A percentile compares a stretch with the other conserved stretches of the same genome.
These are phyloP conservation scores for Suillus hirtellus DNA, from an alignment of 768 basidiomycete species.

Conservation along the genomic window DNA sequence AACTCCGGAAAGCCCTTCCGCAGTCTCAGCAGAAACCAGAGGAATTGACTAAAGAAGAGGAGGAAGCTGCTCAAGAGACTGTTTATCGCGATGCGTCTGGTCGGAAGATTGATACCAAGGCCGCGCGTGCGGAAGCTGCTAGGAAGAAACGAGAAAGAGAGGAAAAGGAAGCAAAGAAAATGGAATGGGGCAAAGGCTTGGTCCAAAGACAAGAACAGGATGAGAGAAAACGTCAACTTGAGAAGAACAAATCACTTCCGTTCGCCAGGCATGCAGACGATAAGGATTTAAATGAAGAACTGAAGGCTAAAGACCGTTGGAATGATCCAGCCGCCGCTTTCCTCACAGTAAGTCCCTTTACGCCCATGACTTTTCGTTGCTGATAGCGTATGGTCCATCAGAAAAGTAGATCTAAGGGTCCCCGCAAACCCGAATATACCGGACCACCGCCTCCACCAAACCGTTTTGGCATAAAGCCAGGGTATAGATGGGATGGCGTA, in stretches of 20 bases:
- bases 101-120: constrained; percentile 85
- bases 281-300: constrained; percentile 78
- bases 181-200: constrained; percentile 98
- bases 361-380: not conserved
- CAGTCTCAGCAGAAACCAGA: constrained; percentile 37
- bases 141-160: constrained; percentile 76
- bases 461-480: constrained; percentile 92
- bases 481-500: constrained; percentile 98
- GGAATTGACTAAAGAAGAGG: constrained; percentile 45
- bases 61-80: constrained; percentile 77
- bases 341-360: constrained; percentile 62
- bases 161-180: constrained; percentile 86
- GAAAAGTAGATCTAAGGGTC: constrained; percentile 76
- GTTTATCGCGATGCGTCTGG: constrained; percentile 92
- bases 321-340: constrained; percentile 98
- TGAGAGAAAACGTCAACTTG: constrained; percentile 60
- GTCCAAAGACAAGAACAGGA: constrained; percentile 85
- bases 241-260: constrained; percentile 61
- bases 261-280: constrained; percentile 86
- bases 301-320: constrained; percentile 83
- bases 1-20: constrained; percentile 66
- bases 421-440: constrained; percentile 79
- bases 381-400: constrained; percentile 29
- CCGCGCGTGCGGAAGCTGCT: constrained; percentile 82
- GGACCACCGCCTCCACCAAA: constrained; percentile 93